A percentile compares a stretch with the other conserved stretches of the same genome.
Conservation (phyloP, 2,329 filamentous ascomycete genomes). For the Neonectria ditissima region DNA sequence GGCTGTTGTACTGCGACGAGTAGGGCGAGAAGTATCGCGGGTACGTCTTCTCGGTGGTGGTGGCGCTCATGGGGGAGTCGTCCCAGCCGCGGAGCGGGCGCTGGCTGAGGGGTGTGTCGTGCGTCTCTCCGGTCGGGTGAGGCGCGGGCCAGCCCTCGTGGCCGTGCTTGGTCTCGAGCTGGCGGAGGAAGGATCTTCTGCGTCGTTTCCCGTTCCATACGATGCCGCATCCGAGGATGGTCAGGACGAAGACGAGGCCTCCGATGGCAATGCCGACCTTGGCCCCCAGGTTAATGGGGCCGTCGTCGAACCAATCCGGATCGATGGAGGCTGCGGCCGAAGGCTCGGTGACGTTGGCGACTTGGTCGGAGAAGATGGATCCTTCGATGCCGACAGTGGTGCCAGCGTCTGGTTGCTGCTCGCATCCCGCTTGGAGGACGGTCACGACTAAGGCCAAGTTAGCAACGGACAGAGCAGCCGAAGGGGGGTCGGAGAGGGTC, state of each 20-base stretch:
- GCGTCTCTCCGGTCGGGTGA: conserved; percentile 34
- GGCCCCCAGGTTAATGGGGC: conserved; percentile 63
- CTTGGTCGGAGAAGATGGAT: conserved; percentile 61
- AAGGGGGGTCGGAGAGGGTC: background rate
- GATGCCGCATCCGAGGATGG: conserved; percentile 62
- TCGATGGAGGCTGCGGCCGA: conserved; percentile 55
- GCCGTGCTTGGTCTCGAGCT: conserved; percentile 56
- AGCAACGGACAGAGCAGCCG: conserved; percentile 35
- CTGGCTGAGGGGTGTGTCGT: conserved; percentile 64
- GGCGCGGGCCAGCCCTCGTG: conserved; percentile 52
- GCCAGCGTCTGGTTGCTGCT: conserved; percentile 62
- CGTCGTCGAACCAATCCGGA: conserved; percentile 55
- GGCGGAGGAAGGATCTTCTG: conserved; percentile 63
- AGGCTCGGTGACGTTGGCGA: conserved; percentile 64
- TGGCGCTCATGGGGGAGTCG: conserved; percentile 62
- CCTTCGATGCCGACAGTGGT: conserved; percentile 63
- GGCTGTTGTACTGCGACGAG: conserved; percentile 69
- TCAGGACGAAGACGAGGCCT: conserved; percentile 60
- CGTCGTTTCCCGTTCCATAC: conserved; percentile 68
- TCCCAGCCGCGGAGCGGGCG: conserved; percentile 64
- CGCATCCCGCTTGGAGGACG: conserved; percentile 67
- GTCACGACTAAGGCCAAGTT: conserved; percentile 55
- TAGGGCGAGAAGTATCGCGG: conserved; percentile 70
- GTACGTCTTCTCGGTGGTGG: conserved; percentile 53
- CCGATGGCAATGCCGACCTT: conserved; percentile 70